A percentile compares a stretch with the other conserved stretches of the same genome.
These are phyloP conservation scores for Rauvolfia tetraphylla DNA, from an alignment of 257 asterid genomes.

Conservation along the genomic window DNA sequence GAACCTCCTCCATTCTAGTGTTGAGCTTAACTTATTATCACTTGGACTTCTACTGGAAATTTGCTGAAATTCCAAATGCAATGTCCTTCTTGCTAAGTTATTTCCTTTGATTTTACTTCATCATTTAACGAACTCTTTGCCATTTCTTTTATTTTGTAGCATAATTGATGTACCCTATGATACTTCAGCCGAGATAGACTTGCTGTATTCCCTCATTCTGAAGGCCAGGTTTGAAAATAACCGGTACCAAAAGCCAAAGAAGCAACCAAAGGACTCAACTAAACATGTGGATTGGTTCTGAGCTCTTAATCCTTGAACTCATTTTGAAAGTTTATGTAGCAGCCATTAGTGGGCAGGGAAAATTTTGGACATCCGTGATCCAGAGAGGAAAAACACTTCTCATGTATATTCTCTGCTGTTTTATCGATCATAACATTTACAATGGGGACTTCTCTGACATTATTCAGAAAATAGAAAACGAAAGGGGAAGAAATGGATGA, in stretches of 20 bases:
- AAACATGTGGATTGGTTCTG: conserved; percentile 57
- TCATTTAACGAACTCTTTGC: background rate
- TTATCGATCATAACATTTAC: too few species aligned
- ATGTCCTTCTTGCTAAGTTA: background rate
- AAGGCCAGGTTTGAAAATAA: conserved; percentile 76
- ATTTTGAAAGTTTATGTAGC: too few species aligned
- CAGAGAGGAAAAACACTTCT: too few species aligned
- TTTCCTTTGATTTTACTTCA: background rate
- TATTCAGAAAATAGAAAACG: too few species aligned
- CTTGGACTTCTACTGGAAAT: too few species aligned
- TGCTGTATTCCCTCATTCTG: conserved; percentile 61
- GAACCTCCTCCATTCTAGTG: background rate
- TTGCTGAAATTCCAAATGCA: background rate
- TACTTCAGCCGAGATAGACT: conserved; percentile 81
- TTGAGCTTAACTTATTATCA: background rate
- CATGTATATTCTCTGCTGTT: too few species aligned
- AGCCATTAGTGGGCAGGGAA: too few species aligned
- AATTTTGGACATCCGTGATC: too few species aligned
- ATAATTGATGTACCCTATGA: conserved; percentile 67
- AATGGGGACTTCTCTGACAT: too few species aligned
- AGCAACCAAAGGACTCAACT: conserved; percentile 45
- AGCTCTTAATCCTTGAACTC: background rate
- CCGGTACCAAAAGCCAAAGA: conserved; percentile 60
- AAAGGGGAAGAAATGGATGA: too few species aligned
- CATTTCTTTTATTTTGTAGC: conserved; percentile 34